A percentile compares a stretch with the other conserved stretches of the same genome.
phyloP scores from a whole-genome alignment of 371 early-diverging fungal genomes.

The Quaeritorhiza haematococci region DNA sequence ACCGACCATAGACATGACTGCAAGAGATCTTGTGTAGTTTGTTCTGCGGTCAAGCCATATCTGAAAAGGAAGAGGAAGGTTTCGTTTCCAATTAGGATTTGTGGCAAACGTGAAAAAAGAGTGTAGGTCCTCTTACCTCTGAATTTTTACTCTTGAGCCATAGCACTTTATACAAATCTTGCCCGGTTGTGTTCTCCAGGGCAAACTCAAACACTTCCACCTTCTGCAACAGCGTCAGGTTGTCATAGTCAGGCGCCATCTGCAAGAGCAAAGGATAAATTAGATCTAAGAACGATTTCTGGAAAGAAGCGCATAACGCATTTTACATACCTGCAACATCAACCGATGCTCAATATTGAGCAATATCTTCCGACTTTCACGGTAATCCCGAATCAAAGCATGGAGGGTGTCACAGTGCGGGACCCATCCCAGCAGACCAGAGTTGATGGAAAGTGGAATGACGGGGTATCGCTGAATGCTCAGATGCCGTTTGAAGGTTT shows the following conservation, averaged over 20 bases:
- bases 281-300: background rate
- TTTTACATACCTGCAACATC: constrained; percentile 67
- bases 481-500: constrained; percentile 90
- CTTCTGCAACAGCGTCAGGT: constrained; percentile 85
- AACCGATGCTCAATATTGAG: constrained; percentile 90
- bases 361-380: constrained; percentile 81
- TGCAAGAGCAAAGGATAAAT: constrained; percentile 5
- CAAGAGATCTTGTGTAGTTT: constrained; percentile 93
- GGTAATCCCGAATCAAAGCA: constrained; percentile 82
- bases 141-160: constrained; percentile 96
- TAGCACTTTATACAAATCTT: constrained; percentile 89
- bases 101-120: background rate
- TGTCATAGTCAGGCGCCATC: constrained; percentile 93
- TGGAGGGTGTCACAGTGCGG: constrained; percentile 93
- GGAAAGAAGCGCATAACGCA: background rate
- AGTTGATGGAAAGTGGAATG: constrained; percentile 93
- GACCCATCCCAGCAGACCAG: constrained; percentile 96
- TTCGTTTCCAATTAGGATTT: background rate
- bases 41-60: constrained; percentile 92
- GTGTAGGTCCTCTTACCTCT: constrained; percentile 46
- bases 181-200: constrained; percentile 88
- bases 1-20: constrained; percentile 98
- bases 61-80: constrained; percentile 7
- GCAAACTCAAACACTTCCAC: constrained; percentile 95
- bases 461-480: constrained; percentile 90